Percentiles rank a stretch among this genome's conserved stretches.
Evolutionary conservation across 169 alveolate species (phyloP).

Genomic region (Cryptosporidium tyzzeri): DNA sequence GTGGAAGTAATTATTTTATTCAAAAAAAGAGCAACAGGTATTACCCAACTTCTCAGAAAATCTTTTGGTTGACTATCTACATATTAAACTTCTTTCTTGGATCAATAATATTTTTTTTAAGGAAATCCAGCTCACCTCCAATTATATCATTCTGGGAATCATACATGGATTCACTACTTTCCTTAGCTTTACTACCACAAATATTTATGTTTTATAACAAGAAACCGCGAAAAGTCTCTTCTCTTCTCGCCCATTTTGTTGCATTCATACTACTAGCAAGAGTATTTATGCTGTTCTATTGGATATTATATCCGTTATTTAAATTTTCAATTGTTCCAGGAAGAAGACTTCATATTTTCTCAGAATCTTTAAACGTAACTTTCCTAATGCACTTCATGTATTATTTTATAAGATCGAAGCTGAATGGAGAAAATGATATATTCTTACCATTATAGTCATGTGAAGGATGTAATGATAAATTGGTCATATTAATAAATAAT

Average conservation of each 20-base stretch:
- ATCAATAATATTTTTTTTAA: conserved; percentile 33
- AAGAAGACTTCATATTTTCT: conserved; percentile 78
- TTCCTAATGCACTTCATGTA: conserved; percentile 77
- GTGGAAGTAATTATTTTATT: background rate
- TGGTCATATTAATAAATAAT: background rate
- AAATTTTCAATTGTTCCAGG: conserved; percentile 73
- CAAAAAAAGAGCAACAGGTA: background rate
- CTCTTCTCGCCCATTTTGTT: conserved; percentile 79
- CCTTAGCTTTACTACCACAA: conserved; percentile 81
- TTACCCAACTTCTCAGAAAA: conserved; percentile 28
- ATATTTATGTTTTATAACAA: conserved; percentile 80
- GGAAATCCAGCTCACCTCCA: conserved; percentile 60
- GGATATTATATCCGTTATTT: conserved; percentile 78
- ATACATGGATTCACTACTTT: conserved; percentile 79
- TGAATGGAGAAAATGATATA: conserved; percentile 71
- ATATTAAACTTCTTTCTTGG: conserved; percentile 34
- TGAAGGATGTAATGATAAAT: background rate
- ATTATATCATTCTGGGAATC: conserved; percentile 80
- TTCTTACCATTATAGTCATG: conserved; percentile 76
- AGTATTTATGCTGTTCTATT: conserved; percentile 75
- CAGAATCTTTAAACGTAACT: conserved; percentile 78
- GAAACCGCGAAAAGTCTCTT: conserved; percentile 79
- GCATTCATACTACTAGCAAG: conserved; percentile 79
- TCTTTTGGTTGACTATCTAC: conserved; percentile 26
- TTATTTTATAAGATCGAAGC: conserved; percentile 77